A percentile compares a stretch with the other conserved stretches of the same genome.
Conservation (phyloP, 2,329 filamentous ascomycete genomes). For the Colletotrichum horii region DNA sequence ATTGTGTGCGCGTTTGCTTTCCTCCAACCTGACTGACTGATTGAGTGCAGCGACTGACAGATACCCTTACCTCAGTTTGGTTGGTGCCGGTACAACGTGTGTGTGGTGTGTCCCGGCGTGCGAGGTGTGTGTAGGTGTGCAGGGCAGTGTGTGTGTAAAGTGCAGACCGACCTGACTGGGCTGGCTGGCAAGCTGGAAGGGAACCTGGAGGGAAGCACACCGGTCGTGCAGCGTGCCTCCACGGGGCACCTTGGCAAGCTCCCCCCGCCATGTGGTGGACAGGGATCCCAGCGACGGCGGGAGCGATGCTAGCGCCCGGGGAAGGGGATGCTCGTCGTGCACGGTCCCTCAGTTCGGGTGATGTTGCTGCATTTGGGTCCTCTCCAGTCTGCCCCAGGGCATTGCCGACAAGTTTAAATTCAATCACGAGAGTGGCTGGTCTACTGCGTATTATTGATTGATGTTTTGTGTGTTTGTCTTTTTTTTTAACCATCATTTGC, state of each 20-base stretch:
- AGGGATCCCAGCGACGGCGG: constrained; percentile 3
- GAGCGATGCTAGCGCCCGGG: neutral
- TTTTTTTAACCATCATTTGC: neutral
- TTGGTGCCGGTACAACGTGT: neutral
- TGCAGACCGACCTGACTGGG: neutral
- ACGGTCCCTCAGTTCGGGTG: constrained; percentile 10
- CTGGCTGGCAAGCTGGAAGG: neutral
- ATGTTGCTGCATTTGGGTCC: neutral
- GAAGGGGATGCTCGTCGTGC: neutral
- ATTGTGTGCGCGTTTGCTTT: neutral
- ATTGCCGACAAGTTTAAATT: neutral
- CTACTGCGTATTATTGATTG: neutral
- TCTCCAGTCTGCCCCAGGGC: neutral
- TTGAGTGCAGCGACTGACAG: neutral
- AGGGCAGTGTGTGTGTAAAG: neutral
- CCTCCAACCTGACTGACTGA: neutral
- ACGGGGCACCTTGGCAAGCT: neutral
- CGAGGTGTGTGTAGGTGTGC: neutral
- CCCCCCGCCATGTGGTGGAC: constrained; percentile 7
- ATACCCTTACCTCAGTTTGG: neutral
- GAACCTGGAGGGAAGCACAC: neutral
- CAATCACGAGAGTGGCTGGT: neutral
- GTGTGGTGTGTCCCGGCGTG: neutral
- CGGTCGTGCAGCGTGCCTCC: neutral
- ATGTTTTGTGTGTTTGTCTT: neutral